A percentile compares a stretch with the other conserved stretches of the same genome.
These are phyloP conservation scores for Leccinum subgranulosum DNA, from an alignment of 768 basidiomycete genomes.

Conservation along the genomic window DNA sequence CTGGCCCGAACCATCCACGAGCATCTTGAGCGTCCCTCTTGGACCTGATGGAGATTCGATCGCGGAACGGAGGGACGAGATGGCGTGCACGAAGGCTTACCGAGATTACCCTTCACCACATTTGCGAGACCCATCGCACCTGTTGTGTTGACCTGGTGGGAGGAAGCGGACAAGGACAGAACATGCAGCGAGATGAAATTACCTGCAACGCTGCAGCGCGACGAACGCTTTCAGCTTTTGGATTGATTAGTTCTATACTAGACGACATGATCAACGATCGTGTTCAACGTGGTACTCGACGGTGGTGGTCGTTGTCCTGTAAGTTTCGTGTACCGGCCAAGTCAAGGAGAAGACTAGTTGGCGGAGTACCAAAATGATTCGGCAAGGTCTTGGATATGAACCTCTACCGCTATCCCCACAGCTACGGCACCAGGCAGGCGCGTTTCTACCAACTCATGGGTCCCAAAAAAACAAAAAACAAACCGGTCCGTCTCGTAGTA, in stretches of 20 bases:
- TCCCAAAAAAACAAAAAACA: slow-evolving; percentile 16
- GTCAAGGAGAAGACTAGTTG: background rate
- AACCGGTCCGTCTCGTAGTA: slow-evolving; percentile 20
- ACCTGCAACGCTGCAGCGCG: slow-evolving; percentile 92
- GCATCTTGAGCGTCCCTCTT: slow-evolving; percentile 97
- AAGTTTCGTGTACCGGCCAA: slow-evolving; percentile 4
- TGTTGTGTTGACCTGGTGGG: slow-evolving; percentile 75
- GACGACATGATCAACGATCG: slow-evolving; percentile 50
- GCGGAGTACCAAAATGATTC: slow-evolving; percentile 33
- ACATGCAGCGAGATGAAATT: slow-evolving; percentile 20
- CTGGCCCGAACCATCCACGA: slow-evolving; percentile 96
- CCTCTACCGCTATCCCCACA: slow-evolving; percentile 24
- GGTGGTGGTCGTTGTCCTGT: slow-evolving; percentile 12
- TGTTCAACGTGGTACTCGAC: slow-evolving; percentile 20
- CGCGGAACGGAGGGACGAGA: slow-evolving; percentile 13
- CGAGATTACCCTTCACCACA: slow-evolving; percentile 96
- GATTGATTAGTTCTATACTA: slow-evolving; percentile 94
- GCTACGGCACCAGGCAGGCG: slow-evolving; percentile 34
- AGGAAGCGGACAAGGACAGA: slow-evolving; percentile 20
- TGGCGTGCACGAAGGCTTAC: slow-evolving; percentile 44
- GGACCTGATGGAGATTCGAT: slow-evolving; percentile 60
- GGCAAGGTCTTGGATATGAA: slow-evolving; percentile 28
- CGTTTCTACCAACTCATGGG: slow-evolving; percentile 26
- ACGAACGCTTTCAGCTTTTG: slow-evolving; percentile 91
- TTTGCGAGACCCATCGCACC: slow-evolving; percentile 97